Evolutionary conservation across 345 rosid species (phyloP), one percentile per base, ranked within the genome.

Genomic region (Pseudoturritis turrita): DNA sequence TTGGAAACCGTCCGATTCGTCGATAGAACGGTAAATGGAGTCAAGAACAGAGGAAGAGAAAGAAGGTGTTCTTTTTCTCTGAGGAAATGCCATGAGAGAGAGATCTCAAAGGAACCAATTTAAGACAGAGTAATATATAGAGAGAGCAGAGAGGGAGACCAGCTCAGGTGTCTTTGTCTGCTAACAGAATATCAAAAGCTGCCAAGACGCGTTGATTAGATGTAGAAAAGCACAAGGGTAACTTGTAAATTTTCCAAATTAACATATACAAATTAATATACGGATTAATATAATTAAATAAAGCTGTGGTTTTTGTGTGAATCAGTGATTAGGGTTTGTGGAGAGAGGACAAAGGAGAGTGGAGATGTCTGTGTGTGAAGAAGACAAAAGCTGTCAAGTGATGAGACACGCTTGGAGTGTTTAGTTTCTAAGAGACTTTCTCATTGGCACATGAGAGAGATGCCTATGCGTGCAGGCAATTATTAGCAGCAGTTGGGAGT

Each of bases 11-110:
- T 53, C 68, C 7, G 95, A 58, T 43, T 85, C 54, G 19, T 89
- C 95, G 7, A 85, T 83, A 15, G 96, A 92, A 29, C 88, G 90
- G 71, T 81, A 86, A 46, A 92, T 83, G 36, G 94, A 66, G 29
- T 92, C 98, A 13, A 92, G 92, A 45, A 89, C 81, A 47, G 87
- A 80, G 4, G 98, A 89, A 68, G 98, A 92, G 82, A 92, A 92
- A 39, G 98, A 92, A 21, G 94, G 90, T 50, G 90, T 82, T 75
- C 89, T 84, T 66, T 87, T 89, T 49, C 83, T 86, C 15, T 81
- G 97, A 69, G 85, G 83, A 40, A 76, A 9, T 1, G 80, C 45
- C 75, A 60, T 60, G 17, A 60, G 21, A 59, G 58, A 12, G 19
- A 51, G n/a, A 7, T 70, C 76, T 57, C 52, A 15, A 0, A 72